Percentiles rank a stretch among this genome's conserved stretches.
Evolutionary conservation across 257 asterid genomes (phyloP).

Genomic region (Scutellaria barbata): DNA sequence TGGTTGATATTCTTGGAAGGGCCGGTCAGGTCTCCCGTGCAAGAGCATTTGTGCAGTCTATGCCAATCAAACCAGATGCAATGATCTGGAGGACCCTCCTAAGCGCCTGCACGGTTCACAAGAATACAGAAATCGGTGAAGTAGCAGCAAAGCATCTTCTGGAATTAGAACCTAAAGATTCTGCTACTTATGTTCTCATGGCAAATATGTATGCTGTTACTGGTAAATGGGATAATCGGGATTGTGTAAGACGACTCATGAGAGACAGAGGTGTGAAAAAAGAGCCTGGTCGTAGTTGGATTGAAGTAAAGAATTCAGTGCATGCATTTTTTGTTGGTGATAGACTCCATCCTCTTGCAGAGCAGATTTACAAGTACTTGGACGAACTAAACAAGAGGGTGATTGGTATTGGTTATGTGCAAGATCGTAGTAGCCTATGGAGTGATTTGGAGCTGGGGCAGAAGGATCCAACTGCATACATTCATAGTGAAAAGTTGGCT

Average conservation of each 20-base stretch:
- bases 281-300: slow-evolving; percentile 96
- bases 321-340: slow-evolving; percentile 88
- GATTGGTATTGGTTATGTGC: slow-evolving; percentile 63
- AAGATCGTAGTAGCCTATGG: slow-evolving; percentile 68
- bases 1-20: slow-evolving; percentile 87
- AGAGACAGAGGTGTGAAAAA: slow-evolving; percentile 77
- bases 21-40: slow-evolving; percentile 77
- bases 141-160: slow-evolving; percentile 74
- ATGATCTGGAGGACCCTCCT: slow-evolving; percentile 96
- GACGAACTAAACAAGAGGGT: slow-evolving; percentile 59
- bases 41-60: slow-evolving; percentile 65
- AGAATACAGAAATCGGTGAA: slow-evolving; percentile 73
- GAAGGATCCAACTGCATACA: slow-evolving; percentile 59
- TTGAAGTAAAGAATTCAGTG: slow-evolving; percentile 63
- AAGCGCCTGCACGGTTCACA: slow-evolving; percentile 83
- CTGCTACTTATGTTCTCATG: slow-evolving; percentile 81
- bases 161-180: slow-evolving; percentile 71
- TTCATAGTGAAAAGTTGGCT: slow-evolving; percentile 89
- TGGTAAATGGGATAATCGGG: slow-evolving; percentile 71
- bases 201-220: slow-evolving; percentile 84
- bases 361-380: slow-evolving; percentile 57
- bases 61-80: slow-evolving; percentile 82
- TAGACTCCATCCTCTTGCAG: slow-evolving; percentile 68
- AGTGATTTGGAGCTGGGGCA: slow-evolving; percentile 69
- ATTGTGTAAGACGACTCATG: slow-evolving; percentile 72